A percentile compares a stretch with the other conserved stretches of the same genome.
These are phyloP conservation scores for Waltergamsia citrina DNA, from an alignment of 2,329 filamentous ascomycete genomes.

Conservation along the genomic window DNA sequence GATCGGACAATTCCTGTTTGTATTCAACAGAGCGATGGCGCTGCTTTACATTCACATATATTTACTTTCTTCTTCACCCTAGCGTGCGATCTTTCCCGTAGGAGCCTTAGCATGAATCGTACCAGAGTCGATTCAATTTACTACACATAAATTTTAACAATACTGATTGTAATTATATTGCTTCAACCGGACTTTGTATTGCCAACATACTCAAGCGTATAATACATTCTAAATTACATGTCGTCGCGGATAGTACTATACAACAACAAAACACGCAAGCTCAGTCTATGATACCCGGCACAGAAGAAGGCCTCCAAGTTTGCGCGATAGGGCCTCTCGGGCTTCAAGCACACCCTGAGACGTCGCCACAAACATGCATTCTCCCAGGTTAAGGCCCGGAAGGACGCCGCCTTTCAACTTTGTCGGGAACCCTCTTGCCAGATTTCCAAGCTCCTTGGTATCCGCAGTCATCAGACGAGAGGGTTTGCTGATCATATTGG, in stretches of 20 bases:
- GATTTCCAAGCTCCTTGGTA: constrained; percentile 47
- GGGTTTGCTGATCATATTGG: constrained; percentile 62
- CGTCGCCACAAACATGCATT: constrained; percentile 73
- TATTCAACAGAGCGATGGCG: too few species aligned
- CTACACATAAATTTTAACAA: too few species aligned
- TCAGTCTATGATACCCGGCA: constrained; percentile 51
- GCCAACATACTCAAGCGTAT: too few species aligned
- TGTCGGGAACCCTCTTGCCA: constrained; percentile 60
- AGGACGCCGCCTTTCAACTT: constrained; percentile 53
- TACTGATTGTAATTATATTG: too few species aligned
- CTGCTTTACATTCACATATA: too few species aligned
- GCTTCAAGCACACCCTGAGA: constrained; percentile 71
- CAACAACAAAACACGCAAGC: constrained; percentile 1
- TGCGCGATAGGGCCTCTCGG: constrained; percentile 72
- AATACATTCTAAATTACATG: background rate
- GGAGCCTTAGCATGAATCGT: too few species aligned
- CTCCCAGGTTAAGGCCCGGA: constrained; percentile 67
- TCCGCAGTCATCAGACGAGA: constrained; percentile 62
- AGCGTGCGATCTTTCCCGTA: too few species aligned
- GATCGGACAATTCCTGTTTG: too few species aligned
- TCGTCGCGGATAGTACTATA: too few species aligned
- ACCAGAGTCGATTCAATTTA: too few species aligned
- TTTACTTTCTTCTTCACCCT: too few species aligned
- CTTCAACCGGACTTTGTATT: too few species aligned
- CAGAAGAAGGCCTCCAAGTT: constrained; percentile 69